These are phyloP conservation scores for Microcyclosporella mali DNA, from an alignment of 2,329 filamentous ascomycete species.

Conservation along the genomic window DNA sequence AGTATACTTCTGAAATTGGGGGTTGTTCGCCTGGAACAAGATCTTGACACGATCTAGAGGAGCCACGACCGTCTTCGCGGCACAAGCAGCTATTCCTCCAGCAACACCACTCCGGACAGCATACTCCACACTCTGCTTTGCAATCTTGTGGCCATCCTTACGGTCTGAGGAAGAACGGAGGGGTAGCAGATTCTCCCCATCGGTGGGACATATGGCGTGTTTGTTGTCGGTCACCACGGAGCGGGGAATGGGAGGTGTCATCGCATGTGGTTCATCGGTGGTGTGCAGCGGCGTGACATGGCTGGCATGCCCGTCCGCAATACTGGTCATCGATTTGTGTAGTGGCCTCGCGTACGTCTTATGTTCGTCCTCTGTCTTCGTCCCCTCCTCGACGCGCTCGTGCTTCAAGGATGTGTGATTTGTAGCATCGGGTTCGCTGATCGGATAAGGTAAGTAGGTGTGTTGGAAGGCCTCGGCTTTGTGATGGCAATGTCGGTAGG, in stretches of 20 bases:
- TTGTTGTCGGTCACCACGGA: conserved; percentile 22
- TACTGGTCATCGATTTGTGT: conserved; percentile 22
- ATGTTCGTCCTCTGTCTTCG: neutral
- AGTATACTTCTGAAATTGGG: conserved; percentile 87
- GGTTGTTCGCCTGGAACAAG: conserved; percentile 92
- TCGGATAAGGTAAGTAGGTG: too few relatives aligned
- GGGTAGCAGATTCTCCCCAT: conserved; percentile 47
- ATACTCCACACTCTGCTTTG: conserved; percentile 76
- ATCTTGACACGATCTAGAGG: conserved; percentile 98
- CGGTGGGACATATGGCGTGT: conserved; percentile 45
- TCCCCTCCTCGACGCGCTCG: neutral
- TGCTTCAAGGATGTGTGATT: neutral
- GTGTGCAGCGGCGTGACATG: conserved; percentile 17
- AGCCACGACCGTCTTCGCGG: conserved; percentile 89
- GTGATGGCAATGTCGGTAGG: too few relatives aligned
- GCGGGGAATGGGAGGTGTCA: conserved; percentile 23
- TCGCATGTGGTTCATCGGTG: conserved; percentile 34
- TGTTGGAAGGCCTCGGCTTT: too few relatives aligned
- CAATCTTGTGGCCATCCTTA: conserved; percentile 29
- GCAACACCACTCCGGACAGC: conserved; percentile 76
- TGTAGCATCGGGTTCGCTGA: conserved; percentile 4
- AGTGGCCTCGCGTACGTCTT: conserved; percentile 6
- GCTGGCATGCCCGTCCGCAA: conserved; percentile 23
- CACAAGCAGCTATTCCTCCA: conserved; percentile 85
- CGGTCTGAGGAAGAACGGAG: conserved; percentile 19